Conservation (phyloP, 148 eudicot genomes). For the Pouteria glomerata region DNA sequence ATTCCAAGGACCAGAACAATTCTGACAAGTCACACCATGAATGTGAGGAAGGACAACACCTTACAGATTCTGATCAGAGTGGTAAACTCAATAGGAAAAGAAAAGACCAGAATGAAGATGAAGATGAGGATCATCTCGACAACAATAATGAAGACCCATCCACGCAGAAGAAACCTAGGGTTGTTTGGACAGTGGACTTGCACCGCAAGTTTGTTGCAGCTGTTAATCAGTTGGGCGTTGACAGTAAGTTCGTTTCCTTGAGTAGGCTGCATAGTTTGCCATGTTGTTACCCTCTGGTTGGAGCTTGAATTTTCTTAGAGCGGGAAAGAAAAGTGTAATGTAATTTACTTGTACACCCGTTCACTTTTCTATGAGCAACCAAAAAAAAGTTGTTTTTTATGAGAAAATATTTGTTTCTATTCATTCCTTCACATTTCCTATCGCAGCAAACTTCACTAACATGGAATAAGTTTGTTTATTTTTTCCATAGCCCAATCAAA, state of each 20-base stretch:
- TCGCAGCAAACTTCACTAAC: too few relatives aligned
- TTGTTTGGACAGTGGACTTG: constrained; percentile 68
- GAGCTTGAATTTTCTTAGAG: background rate
- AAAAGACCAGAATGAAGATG: constrained; percentile 48
- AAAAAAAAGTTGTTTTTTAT: background rate
- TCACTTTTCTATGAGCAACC: background rate
- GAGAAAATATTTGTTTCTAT: background rate
- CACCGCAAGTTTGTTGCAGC: constrained; percentile 78
- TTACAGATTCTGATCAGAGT: constrained; percentile 37
- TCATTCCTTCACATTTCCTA: background rate
- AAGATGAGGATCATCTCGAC: constrained; percentile 42
- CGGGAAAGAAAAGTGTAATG: background rate
- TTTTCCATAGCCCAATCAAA: background rate
- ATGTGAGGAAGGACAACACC: constrained; percentile 28
- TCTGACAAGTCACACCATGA: constrained; percentile 27
- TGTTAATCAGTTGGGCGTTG: constrained; percentile 58
- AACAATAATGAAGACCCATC: constrained; percentile 46
- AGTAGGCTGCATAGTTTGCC: background rate
- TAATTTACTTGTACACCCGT: background rate
- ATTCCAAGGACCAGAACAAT: constrained; percentile 29
- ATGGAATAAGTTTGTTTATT: too few relatives aligned
- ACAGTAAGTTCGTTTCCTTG: constrained; percentile 37
- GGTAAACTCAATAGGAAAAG: constrained; percentile 37
- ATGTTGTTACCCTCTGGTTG: background rate
- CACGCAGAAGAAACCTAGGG: constrained; percentile 62